A percentile compares a stretch with the other conserved stretches of the same genome.
These are phyloP conservation scores for Penicillium sp. DNA, from an alignment of 2,329 filamentous ascomycete genomes.

Conservation along the genomic window DNA sequence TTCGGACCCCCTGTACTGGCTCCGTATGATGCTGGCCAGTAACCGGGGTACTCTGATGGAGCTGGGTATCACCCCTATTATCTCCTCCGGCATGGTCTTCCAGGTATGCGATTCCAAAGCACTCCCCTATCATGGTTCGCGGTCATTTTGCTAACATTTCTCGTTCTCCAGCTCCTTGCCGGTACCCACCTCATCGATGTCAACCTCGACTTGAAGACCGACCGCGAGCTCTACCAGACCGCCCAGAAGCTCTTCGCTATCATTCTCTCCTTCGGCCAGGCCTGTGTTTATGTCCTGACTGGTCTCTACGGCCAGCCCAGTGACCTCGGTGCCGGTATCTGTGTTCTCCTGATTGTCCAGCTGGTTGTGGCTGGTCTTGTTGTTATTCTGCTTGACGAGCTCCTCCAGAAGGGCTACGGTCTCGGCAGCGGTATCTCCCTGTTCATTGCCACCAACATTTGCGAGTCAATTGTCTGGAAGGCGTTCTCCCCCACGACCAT, in stretches of 20 bases:
- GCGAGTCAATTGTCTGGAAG: slow-evolving; percentile 99
- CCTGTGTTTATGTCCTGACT: slow-evolving; percentile 96
- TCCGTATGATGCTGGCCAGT: slow-evolving; percentile 99
- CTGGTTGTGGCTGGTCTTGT: slow-evolving; percentile 96
- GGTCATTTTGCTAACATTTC: slow-evolving; percentile 17
- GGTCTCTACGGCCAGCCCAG: slow-evolving; percentile 96
- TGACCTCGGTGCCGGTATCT: slow-evolving; percentile 95
- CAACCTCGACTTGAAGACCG: slow-evolving; percentile 99
- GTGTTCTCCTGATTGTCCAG: slow-evolving; percentile 96
- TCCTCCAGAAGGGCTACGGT: slow-evolving; percentile 98
- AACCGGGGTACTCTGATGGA: slow-evolving; percentile 97
- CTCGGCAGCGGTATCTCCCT: slow-evolving; percentile 97
- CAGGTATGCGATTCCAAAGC: slow-evolving; percentile 55
- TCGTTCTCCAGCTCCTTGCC: slow-evolving; percentile 69
- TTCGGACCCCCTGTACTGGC: slow-evolving; percentile 98
- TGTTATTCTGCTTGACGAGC: slow-evolving; percentile 97
- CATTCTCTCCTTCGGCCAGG: slow-evolving; percentile 95
- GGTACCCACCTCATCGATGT: slow-evolving; percentile 99
- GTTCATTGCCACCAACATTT: slow-evolving; percentile 99
- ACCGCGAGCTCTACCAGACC: slow-evolving; percentile 99
- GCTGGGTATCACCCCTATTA: slow-evolving; percentile 95
- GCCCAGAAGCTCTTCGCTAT: slow-evolving; percentile 99
- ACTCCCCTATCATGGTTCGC: not conserved
- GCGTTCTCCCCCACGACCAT: slow-evolving; percentile 98
- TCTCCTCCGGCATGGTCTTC: slow-evolving; percentile 99